These are phyloP conservation scores for Rhodotorula sp. DNA, from an alignment of 1,284 basidiomycete genomes.

Conservation along the genomic window DNA sequence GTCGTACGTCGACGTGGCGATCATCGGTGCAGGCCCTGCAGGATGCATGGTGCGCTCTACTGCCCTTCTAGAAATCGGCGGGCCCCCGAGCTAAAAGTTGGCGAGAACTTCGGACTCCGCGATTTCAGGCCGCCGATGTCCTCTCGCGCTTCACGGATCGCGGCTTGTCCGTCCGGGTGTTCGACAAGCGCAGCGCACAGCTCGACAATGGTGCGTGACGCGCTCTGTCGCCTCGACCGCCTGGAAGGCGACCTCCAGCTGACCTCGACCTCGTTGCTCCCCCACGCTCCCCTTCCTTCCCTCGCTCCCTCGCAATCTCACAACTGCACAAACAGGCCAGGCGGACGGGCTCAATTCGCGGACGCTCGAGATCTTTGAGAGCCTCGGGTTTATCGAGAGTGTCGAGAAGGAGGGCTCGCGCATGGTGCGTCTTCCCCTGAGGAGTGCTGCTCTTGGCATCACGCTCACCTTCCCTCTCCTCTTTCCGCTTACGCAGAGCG, in stretches of 20 bases:
- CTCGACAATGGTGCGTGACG: slow-evolving; percentile 41
- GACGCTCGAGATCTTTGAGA: slow-evolving; percentile 72
- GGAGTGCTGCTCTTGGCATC: no score
- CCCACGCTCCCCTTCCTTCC: background rate
- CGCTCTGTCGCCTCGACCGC: background rate
- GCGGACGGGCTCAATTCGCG: slow-evolving; percentile 77
- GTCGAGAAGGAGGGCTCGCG: slow-evolving; percentile 42
- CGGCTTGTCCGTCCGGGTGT: slow-evolving; percentile 64
- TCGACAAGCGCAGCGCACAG: slow-evolving; percentile 63
- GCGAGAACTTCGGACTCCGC: background rate
- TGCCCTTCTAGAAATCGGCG: background rate
- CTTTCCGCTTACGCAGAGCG: slow-evolving; percentile 3
- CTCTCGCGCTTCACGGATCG: slow-evolving; percentile 27
- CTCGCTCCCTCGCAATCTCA: background rate
- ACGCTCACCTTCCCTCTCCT: background rate
- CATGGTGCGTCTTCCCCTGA: slow-evolving; percentile 24
- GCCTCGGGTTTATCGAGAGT: slow-evolving; percentile 35
- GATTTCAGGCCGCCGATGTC: slow-evolving; percentile 24
- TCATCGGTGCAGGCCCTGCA: slow-evolving; percentile 26
- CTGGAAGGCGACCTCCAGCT: background rate
- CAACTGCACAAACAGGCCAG: slow-evolving; percentile 60
- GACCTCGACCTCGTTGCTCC: background rate
- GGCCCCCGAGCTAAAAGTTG: background rate
- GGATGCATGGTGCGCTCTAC: slow-evolving; percentile 23
- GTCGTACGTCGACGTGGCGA: slow-evolving; percentile 9